Percentiles rank a stretch among this genome's conserved stretches.
These are phyloP conservation scores for Dioscorea dumetorum DNA, from an alignment of 106 monocot genomes.

Conservation along the genomic window DNA sequence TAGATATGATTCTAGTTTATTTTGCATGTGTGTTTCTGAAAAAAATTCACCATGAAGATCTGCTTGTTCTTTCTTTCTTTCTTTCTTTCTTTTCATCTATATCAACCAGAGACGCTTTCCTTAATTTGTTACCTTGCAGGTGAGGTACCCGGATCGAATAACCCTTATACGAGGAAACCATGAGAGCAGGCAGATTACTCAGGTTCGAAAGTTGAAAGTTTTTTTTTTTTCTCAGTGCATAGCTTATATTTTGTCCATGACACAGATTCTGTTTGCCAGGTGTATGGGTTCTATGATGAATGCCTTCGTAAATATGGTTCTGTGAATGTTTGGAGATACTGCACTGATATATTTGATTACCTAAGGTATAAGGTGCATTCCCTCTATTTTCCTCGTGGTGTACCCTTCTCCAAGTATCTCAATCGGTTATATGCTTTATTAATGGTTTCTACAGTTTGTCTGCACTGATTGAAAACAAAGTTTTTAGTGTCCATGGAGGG, in stretches of 20 bases:
- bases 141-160: conserved; percentile 95
- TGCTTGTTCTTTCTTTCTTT: no score
- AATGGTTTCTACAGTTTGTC: conserved; percentile 50
- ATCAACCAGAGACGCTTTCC: no score
- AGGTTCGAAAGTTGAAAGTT: conserved; percentile 37
- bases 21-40: background rate
- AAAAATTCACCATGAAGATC: no score
- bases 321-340: conserved; percentile 99
- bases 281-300: conserved; percentile 99
- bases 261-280: conserved; percentile 31
- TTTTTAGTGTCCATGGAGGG: conserved; percentile 96
- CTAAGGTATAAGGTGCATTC: conserved; percentile 41
- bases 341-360: conserved; percentile 99
- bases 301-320: conserved; percentile 99
- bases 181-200: conserved; percentile 98
- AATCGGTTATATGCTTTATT: background rate
- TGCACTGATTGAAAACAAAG: conserved; percentile 88
- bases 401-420: background rate
- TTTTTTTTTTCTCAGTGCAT: background rate
- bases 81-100: no score
- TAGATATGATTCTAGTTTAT: background rate
- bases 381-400: background rate
- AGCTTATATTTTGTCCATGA: conserved; percentile 1
- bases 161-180: conserved; percentile 97
- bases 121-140: conserved; percentile 30